Evolutionary conservation across 768 basidiomycete genomes (phyloP).

Genomic region (Podaxis mareebaensis): DNA sequence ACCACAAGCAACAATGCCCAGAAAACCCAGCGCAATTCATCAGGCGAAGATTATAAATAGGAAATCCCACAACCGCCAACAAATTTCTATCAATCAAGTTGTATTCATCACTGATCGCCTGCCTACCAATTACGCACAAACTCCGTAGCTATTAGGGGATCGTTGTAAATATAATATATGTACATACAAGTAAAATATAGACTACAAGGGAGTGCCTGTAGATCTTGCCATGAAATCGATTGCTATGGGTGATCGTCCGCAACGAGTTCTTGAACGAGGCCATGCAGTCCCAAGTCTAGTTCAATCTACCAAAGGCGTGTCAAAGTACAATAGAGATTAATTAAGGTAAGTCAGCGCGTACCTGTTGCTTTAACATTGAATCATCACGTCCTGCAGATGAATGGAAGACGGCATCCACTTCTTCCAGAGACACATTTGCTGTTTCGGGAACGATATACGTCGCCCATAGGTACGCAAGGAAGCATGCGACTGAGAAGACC

Average conservation of each 20-base stretch:
- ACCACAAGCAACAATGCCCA: too few species aligned
- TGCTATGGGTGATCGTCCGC: slow-evolving; percentile 14
- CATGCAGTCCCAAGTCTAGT: slow-evolving; percentile 50
- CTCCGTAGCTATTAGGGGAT: background rate
- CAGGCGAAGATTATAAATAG: background rate
- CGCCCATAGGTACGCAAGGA: slow-evolving; percentile 70
- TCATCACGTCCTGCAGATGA: slow-evolving; percentile 62
- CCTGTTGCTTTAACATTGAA: slow-evolving; percentile 49
- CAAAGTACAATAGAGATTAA: background rate
- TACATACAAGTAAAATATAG: background rate
- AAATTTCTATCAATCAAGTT: background rate
- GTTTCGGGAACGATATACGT: slow-evolving; percentile 74
- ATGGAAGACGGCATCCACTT: slow-evolving; percentile 69
- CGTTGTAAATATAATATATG: background rate
- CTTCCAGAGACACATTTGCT: slow-evolving; percentile 73
- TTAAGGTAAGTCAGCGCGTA: slow-evolving; percentile 25
- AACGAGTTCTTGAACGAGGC: slow-evolving; percentile 41
- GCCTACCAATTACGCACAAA: background rate
- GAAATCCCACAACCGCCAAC: slow-evolving; percentile 8
- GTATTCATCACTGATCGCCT: background rate
- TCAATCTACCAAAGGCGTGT: slow-evolving; percentile 49
- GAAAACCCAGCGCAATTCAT: background rate
- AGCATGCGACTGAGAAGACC: slow-evolving; percentile 64
- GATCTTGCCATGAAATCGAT: background rate
- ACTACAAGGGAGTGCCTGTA: background rate